phyloP scores from a whole-genome alignment of 768 basidiomycete species.

The button mushroom (Agaricus bisporus) region DNA sequence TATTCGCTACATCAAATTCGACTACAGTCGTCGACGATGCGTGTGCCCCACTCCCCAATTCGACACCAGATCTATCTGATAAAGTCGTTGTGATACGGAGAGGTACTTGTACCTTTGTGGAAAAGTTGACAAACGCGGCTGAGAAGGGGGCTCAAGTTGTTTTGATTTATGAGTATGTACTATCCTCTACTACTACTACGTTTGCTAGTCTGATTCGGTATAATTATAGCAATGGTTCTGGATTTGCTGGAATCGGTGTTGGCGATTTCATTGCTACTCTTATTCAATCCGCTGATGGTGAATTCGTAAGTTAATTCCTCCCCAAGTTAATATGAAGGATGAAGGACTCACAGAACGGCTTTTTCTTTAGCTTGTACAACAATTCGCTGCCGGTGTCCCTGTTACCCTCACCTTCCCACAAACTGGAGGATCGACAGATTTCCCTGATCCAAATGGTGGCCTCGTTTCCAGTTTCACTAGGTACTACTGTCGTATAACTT shows the following conservation, averaged over 20 bases:
- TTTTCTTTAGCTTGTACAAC: constrained; percentile 35
- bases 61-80: constrained; percentile 45
- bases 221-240: constrained; percentile 44
- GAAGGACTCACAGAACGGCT: background rate
- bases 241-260: constrained; percentile 35
- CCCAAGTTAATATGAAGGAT: too few relatives aligned
- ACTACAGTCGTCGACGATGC: constrained; percentile 49
- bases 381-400: constrained; percentile 37
- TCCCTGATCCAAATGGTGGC: constrained; percentile 49
- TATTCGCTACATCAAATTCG: constrained; percentile 54
- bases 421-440: constrained; percentile 31
- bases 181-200: too few relatives aligned
- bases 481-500: constrained; percentile 8
- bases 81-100: constrained; percentile 52
- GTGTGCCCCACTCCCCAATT: constrained; percentile 48
- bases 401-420: constrained; percentile 45
- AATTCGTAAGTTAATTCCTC: constrained; percentile 32
- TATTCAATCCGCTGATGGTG: constrained; percentile 51
- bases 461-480: constrained; percentile 48
- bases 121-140: constrained; percentile 47
- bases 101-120: constrained; percentile 53
- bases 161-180: constrained; percentile 55
- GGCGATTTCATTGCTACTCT: constrained; percentile 43
- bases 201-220: too few relatives aligned
- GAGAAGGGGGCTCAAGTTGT: constrained; percentile 44